phyloP scores from a whole-genome alignment of 1,284 basidiomycete species.

The Fomitopsis schrenkii region DNA sequence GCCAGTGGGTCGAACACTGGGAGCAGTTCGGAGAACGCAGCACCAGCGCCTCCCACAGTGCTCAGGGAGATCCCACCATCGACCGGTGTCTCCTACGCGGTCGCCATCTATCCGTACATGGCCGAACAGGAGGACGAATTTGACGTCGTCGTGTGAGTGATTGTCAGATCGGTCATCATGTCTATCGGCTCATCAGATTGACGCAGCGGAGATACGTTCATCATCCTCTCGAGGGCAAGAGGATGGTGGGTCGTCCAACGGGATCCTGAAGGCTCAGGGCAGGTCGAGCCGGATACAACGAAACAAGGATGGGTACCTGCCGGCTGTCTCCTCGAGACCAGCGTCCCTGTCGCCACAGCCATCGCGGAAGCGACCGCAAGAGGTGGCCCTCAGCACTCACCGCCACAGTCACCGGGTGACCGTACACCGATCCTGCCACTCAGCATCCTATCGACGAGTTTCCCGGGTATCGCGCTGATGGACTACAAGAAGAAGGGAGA shows the following conservation, averaged over 20 bases:
- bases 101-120: slow-evolving; percentile 93
- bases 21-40: slow-evolving; percentile 12
- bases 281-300: slow-evolving; percentile 68
- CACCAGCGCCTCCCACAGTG: slow-evolving; percentile 17
- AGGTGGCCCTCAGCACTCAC: slow-evolving; percentile 34
- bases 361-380: slow-evolving; percentile 72
- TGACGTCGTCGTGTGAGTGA: slow-evolving; percentile 88
- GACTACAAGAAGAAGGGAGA: slow-evolving; percentile 90
- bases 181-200: not conserved
- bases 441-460: slow-evolving; percentile 90
- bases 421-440: slow-evolving; percentile 81
- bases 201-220: slow-evolving; percentile 80
- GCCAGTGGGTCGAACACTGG: slow-evolving; percentile 12
- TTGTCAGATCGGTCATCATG: slow-evolving; percentile 4
- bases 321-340: slow-evolving; percentile 92
- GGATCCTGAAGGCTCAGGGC: slow-evolving; percentile 82
- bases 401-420: slow-evolving; percentile 34
- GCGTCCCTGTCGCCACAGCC: slow-evolving; percentile 71
- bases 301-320: slow-evolving; percentile 90
- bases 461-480: slow-evolving; percentile 92
- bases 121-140: slow-evolving; percentile 98
- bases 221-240: slow-evolving; percentile 89
- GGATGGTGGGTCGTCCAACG: slow-evolving; percentile 99
- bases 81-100: slow-evolving; percentile 79
- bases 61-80: slow-evolving; percentile 50